Percentiles rank a stretch among this genome's conserved stretches.
Evolutionary conservation across 2,329 filamentous ascomycete genomes (phyloP).

Genomic region (Davidsoniella virescens): DNA sequence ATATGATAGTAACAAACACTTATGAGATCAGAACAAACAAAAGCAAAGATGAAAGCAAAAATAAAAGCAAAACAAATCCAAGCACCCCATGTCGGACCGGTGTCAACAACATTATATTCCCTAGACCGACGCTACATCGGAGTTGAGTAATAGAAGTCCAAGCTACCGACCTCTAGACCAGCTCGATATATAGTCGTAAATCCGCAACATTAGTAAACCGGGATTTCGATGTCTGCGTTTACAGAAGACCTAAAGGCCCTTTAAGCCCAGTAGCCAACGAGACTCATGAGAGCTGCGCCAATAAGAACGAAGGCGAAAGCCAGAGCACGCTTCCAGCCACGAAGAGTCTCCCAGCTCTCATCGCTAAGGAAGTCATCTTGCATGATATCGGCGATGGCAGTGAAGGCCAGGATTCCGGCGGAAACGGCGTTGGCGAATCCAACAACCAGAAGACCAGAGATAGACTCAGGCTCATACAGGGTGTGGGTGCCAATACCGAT

Average conservation of each 20-base stretch:
- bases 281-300: slow-evolving; percentile 45
- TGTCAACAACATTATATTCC: too few relatives aligned
- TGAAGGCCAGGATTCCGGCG: slow-evolving; percentile 54
- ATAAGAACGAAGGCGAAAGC: slow-evolving; percentile 41
- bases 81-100: too few relatives aligned
- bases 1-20: too few relatives aligned
- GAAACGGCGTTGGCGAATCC: slow-evolving; percentile 62
- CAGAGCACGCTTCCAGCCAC: slow-evolving; percentile 34
- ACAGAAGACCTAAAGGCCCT: neutral
- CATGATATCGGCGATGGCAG: slow-evolving; percentile 53
- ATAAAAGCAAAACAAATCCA: too few relatives aligned
- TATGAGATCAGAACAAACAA: too few relatives aligned
- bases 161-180: too few relatives aligned
- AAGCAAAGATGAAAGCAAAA: too few relatives aligned
- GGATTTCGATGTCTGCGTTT: too few relatives aligned
- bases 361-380: slow-evolving; percentile 57
- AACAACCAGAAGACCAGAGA: slow-evolving; percentile 51
- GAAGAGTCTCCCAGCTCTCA: slow-evolving; percentile 41
- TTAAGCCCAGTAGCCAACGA: slow-evolving; percentile 47
- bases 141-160: too few relatives aligned
- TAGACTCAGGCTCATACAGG: slow-evolving; percentile 50
- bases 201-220: too few relatives aligned
- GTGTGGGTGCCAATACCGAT: slow-evolving; percentile 54
- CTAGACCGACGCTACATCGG: too few relatives aligned
- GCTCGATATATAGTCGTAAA: too few relatives aligned